Percentiles rank a stretch among this genome's conserved stretches.
Conservation (phyloP, 2,329 filamentous ascomycete genomes). For the Herpotrichia juniperi region DNA sequence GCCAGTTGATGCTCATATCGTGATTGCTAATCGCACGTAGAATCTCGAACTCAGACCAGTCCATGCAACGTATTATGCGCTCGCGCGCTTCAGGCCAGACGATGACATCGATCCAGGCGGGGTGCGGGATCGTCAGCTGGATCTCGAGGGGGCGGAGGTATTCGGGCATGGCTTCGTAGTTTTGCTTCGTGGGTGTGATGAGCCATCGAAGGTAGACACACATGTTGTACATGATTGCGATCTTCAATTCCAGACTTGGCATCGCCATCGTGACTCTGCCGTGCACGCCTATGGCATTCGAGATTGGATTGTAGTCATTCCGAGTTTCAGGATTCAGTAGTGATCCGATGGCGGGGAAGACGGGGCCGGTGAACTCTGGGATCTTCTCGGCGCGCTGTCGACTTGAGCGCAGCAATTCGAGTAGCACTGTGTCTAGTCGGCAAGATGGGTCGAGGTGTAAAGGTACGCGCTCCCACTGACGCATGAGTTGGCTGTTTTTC, state of each 20-base stretch:
- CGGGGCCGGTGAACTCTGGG: slow-evolving; percentile 5
- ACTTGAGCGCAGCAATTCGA: slow-evolving; percentile 1
- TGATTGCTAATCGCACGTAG: slow-evolving; percentile 4
- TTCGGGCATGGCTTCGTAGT: slow-evolving; percentile 15
- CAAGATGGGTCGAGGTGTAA: slow-evolving; percentile 9
- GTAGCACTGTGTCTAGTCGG: slow-evolving; percentile 13
- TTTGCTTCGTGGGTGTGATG: slow-evolving; percentile 14
- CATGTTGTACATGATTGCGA: slow-evolving; percentile 14
- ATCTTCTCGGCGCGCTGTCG: slow-evolving; percentile 1
- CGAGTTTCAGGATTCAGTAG: slow-evolving; percentile 12
- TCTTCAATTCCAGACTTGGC: slow-evolving; percentile 4
- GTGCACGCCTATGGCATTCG: slow-evolving; percentile 14
- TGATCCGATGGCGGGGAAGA: slow-evolving; percentile 9
- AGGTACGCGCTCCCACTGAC: slow-evolving; percentile 11
- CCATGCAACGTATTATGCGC: slow-evolving; percentile 8
- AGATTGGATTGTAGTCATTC: slow-evolving; percentile 8
- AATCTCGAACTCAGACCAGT: slow-evolving; percentile 9
- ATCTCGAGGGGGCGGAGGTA: slow-evolving; percentile 7
- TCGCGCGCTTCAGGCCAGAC: slow-evolving; percentile 10
- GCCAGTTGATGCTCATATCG: slow-evolving; percentile 12
- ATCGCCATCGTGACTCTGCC: slow-evolving; percentile 12
- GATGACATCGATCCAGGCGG: slow-evolving; percentile 9
- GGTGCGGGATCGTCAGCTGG: slow-evolving; percentile 10
- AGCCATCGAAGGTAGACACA: slow-evolving; percentile 9
- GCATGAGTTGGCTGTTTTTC: neutral